phyloP scores from a whole-genome alignment of 2,329 filamentous ascomycete species.

The Drechslerella dactyloides region DNA sequence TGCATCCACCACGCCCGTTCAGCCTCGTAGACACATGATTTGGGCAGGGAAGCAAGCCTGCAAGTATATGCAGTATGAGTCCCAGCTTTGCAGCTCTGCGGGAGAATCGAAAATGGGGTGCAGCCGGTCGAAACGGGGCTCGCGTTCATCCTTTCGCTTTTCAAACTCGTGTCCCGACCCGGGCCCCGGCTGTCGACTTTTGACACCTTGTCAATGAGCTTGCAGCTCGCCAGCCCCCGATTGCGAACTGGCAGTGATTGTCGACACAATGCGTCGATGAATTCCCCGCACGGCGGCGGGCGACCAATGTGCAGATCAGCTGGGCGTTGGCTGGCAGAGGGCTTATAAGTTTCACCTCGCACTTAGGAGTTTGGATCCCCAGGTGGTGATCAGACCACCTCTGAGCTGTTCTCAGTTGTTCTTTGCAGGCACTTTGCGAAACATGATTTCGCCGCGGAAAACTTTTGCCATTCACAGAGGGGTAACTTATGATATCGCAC shows the following conservation, averaged over 20 bases:
- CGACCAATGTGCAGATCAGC: background rate
- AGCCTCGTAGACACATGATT: conserved; percentile 2
- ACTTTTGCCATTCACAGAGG: too few relatives aligned
- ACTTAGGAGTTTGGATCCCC: conserved; percentile 9
- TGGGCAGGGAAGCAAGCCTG: too few relatives aligned
- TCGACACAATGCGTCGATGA: background rate
- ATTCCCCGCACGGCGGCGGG: background rate
- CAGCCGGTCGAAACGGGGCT: background rate
- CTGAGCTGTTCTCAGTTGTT: too few relatives aligned
- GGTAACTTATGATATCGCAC: background rate
- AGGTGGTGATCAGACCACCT: background rate
- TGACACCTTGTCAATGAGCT: conserved; percentile 41
- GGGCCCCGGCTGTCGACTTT: conserved; percentile 1
- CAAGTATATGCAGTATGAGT: background rate
- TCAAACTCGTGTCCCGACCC: background rate
- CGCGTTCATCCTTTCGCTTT: background rate
- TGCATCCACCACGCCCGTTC: background rate
- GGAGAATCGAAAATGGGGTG: background rate
- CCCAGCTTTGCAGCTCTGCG: background rate
- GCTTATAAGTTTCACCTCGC: conserved; percentile 9
- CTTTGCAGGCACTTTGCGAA: background rate
- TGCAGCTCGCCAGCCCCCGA: conserved; percentile 39
- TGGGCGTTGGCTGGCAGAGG: conserved; percentile 1
- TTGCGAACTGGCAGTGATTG: conserved; percentile 32
- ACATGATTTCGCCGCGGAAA: background rate